These are phyloP conservation scores for Ogataea glucozyma DNA, from an alignment of 805 yeast species.

Conservation along the genomic window DNA sequence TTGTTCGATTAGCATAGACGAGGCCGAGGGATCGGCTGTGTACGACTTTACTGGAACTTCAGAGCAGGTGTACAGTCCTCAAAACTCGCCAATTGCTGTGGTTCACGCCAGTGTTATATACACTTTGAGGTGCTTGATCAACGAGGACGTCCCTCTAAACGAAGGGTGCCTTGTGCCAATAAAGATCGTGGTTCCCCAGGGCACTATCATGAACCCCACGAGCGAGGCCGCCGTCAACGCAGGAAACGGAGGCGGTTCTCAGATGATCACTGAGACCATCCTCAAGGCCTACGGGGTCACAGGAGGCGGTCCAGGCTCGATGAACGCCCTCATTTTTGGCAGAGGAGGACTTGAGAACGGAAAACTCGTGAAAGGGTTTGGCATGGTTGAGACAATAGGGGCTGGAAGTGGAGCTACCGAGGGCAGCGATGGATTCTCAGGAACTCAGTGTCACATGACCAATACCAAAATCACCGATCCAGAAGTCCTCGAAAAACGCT, in stretches of 20 bases:
- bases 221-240: constrained; percentile 46
- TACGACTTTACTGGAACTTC: constrained; percentile 57
- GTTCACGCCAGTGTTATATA: constrained; percentile 55
- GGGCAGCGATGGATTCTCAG: constrained; percentile 46
- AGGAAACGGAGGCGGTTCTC: constrained; percentile 77
- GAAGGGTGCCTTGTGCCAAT: constrained; percentile 48
- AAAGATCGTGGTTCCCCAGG: constrained; percentile 33
- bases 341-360: constrained; percentile 45
- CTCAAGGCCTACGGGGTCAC: constrained; percentile 77
- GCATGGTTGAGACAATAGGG: constrained; percentile 55
- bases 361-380: constrained; percentile 46
- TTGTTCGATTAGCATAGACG: constrained; percentile 42
- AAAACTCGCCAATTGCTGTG: constrained; percentile 57
- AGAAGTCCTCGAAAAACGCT: constrained; percentile 51
- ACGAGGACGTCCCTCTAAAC: constrained; percentile 55
- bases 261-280: constrained; percentile 81
- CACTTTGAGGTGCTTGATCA: constrained; percentile 49
- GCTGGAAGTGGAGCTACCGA: constrained; percentile 57
- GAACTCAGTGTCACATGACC: constrained; percentile 45
- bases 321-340: constrained; percentile 87
- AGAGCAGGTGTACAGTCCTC: constrained; percentile 50
- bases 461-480: constrained; percentile 47
- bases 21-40: constrained; percentile 41
- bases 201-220: constrained; percentile 38
- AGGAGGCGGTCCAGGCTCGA: constrained; percentile 90